Evolutionary conservation across 805 yeast genomes (phyloP).

Genomic region (Barnettozyma vustinii): DNA sequence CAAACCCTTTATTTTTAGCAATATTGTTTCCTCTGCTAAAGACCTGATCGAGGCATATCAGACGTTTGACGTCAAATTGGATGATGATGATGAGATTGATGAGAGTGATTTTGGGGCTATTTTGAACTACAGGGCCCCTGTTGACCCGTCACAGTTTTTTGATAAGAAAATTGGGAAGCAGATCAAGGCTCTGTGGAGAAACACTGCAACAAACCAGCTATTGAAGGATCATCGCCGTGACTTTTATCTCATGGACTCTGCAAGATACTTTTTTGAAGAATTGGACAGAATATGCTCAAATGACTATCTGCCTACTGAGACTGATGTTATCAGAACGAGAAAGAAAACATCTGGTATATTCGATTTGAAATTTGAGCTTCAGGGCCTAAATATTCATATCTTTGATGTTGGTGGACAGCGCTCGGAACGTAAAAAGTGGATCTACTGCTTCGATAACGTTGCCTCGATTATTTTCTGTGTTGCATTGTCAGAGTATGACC

Average conservation of each 20-base stretch:
- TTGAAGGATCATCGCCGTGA: slow-evolving; percentile 56
- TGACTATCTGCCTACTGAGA: slow-evolving; percentile 64
- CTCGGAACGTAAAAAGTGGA: slow-evolving; percentile 95
- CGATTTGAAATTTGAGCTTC: slow-evolving; percentile 75
- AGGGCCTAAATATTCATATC: slow-evolving; percentile 56
- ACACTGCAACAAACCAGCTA: slow-evolving; percentile 53
- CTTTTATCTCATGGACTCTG: slow-evolving; percentile 83
- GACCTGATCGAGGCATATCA: slow-evolving; percentile 62
- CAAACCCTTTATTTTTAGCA: slow-evolving; percentile 73
- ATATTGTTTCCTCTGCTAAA: slow-evolving; percentile 71
- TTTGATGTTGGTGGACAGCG: slow-evolving; percentile 95
- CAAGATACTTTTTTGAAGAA: slow-evolving; percentile 68
- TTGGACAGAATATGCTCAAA: slow-evolving; percentile 53
- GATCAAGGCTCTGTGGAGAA: slow-evolving; percentile 48
- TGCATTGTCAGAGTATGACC: slow-evolving; percentile 88
- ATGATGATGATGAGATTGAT: slow-evolving; percentile 27
- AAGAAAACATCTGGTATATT: slow-evolving; percentile 90
- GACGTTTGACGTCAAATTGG: slow-evolving; percentile 36
- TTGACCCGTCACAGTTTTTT: slow-evolving; percentile 49
- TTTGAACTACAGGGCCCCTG: slow-evolving; percentile 29
- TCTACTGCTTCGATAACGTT: slow-evolving; percentile 92
- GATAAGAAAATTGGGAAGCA: slow-evolving; percentile 44
- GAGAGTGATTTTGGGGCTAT: slow-evolving; percentile 26
- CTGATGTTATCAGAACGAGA: slow-evolving; percentile 81
- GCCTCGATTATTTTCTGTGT: slow-evolving; percentile 87